Base-by-base conservation (phyloP, 176 grass and related monocot genomes). In the Poa annua region DNA sequence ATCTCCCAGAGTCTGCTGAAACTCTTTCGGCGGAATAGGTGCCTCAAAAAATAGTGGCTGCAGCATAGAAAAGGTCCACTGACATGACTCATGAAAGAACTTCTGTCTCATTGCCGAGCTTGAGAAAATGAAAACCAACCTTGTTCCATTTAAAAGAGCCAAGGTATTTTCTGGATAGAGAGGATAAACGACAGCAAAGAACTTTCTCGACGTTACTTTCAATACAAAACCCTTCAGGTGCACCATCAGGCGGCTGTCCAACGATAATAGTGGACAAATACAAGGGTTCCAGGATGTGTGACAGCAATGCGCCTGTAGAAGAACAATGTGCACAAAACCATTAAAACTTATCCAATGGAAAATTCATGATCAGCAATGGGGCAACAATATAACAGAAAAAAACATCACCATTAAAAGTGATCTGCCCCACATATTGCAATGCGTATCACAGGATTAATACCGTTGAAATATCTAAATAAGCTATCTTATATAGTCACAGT, bases 231-330 rank as follows among this genome's bases (percentile, higher is more conserved):
- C 59, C 33, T 51, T 79, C 34, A 80, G 81, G 61, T 78, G 63
- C 16, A 92, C 66, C 81, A 54, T 11, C 80, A 87, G 83, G 36
- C 53, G 84, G 75, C 36, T 91, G 84, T 25, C 89, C 90, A 71
- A 94, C 79, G 67, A 62, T 89, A 89, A 97, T 75, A 20, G 90
- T 92, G 59, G 86, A 90, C 76, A 97, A 66, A 85, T 97, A 97
- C n/a, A 97, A 69, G n/a, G 94, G 94, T 83, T 92, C 89, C 38
- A 94, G 71, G 81, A 92, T 86, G 56, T 90, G 85, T 24, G 77
- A 94, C 20, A 94, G 86, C 38, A 97, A 25, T 81, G 90, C 86
- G 53, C 92, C 94, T 97, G 88, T 63, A 70, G 39, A 76, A 24
- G 41, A 69, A 89, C 47, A 73, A 42, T 0, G 45, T 14, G 3